Base-by-base conservation (phyloP, 1,139 yeast species). In the Taphrina betulina region DNA sequence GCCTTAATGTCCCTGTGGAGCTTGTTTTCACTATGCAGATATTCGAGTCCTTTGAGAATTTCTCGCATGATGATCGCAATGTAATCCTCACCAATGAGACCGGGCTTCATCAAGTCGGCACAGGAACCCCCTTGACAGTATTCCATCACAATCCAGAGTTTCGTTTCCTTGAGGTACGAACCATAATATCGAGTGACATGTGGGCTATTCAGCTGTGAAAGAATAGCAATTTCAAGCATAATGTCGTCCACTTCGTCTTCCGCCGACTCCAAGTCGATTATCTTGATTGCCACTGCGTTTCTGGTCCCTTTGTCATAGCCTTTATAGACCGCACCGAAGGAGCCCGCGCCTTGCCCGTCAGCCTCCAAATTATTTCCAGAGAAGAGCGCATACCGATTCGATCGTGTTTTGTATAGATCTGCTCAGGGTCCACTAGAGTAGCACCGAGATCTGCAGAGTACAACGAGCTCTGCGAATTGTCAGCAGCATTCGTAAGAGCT, bases 101-200 rank as follows among this genome's bases (percentile, higher is more conserved):
- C 78, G 60, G 74, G 74, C 63, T 76, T 79, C 33, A 84, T 66
- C 63, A 89, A 73, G 65, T 88, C 95, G 0, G 87, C 78, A 68
- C 95, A 85, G 1, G 95, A 85, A 0, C 96, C 95, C 20, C 95
- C 95, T 10, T 90, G 95, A 69, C 96, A 89, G 67, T 78, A 86
- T 67, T 89, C 96, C 95, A 89, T 86, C 3, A 85, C 84, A 52
- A 89, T 85, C 82, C 90, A 88, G 82, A 89, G 79, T 20, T 80
- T 78, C 38, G 79, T 79, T 55, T 79, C 86, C 53, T 75, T 72
- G 8, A 82, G 69, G 65, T 81, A 79, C 0, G 95, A 81, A 51
- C 81, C 82, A 62, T 72, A 75, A 68, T 86, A 85, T 59, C 68
- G 36, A 29, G 59, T 60, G 19, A 45, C 53, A 24, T 78, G 77